Evolutionary conservation across 148 eudicot species (phyloP), one percentile per base, ranked within the genome.

Genomic region (Simmondsia chinensis): DNA sequence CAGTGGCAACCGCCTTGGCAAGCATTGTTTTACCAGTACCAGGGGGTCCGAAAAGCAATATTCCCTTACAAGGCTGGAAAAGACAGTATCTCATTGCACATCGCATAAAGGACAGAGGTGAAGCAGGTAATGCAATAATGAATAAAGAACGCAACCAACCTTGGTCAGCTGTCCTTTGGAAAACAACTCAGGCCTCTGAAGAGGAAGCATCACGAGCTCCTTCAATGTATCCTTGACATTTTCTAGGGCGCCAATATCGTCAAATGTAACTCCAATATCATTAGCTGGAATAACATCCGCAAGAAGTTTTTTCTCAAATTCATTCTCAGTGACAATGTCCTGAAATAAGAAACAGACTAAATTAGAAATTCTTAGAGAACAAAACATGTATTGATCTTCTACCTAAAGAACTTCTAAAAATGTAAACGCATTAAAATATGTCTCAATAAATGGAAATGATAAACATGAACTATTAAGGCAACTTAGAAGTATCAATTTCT

Each of bases 1-100:
- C 97, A 17, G 97, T 89, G 16, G 97, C 97, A 55, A 89, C 95
- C 45, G 95, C 95, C 58, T 82, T 89, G 15, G 97, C 97, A 74
- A 89, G 95, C 97, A 89, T 89, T 33, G 97, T 89, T 70, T 89
- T 89, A 39, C 95, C 97, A 4, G 97, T 89, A 63, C 95, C 97
- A 49, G 95, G 95, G 38, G 97, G 97, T 7, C 97, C 95, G 68
- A 89, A 89, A 6, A 85, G 79, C 50, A 89, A 70, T 45, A 89
- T 89, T 33, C 97, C 95, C 56, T 89, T 89, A 79, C 97, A 85
- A 60, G 97, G 97, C 97, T 85, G 71, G 30, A 59, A 30, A 34
- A 34, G n/a, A 22, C n/a, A 55, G 20, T n/a, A 23, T 25, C 40
- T 24, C 61, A 61, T n/a, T n/a, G n/a, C n/a, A n/a, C n/a, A 34